Evolutionary conservation across 495 filamentous ascomycete genomes (phyloP), one percentile per base, ranked within the genome.

Genomic region (Platismatia glauca): DNA sequence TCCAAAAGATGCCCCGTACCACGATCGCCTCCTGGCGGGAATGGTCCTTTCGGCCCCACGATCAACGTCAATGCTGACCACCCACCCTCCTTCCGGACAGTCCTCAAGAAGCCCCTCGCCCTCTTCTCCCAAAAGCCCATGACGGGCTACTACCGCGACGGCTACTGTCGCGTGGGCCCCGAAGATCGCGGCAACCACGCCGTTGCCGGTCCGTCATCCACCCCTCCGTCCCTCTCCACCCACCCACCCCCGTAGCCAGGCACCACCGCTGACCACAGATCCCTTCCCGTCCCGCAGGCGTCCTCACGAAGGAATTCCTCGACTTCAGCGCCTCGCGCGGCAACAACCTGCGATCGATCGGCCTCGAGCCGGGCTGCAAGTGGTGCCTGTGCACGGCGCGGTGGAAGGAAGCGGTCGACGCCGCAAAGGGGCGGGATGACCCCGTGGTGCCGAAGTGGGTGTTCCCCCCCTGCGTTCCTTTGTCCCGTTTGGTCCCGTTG

Each of bases 111-210:
- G 57, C 84, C 84, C 13, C 77, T 86, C 24, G 71, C 72, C 35
- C 69, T 81, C 59, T 84, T 85, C 75, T 80, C 79, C 60, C 75
- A 78, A 41, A 70, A 75, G 39, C 84, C 84, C 1, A 71, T 81
- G 69, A 85, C 82, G 5, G 84, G 84, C 34, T 86, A 76, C 73
- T 77, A 79, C 62, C 78, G 84, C 31, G 81, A 82, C 60, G 84
- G 84, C 4, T 86, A 83, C 71, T 86, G 84, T 69, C 71, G 78
- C 31, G 76, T 74, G 34, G 77, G 79, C 12, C 66, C 63, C 43
- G 76, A 69, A 61, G 75, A 80, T 58, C 64, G 65, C n/a, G 75
- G 76, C n/a, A 81, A 80, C 58, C 79, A 81, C 57, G 75, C 77
- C 29, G 73, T 81, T 22, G 79, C 79, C 13, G 68, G 66, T 60